Conservation (phyloP, 2,329 filamentous ascomycete genomes). For the Monilinia fructigena region DNA sequence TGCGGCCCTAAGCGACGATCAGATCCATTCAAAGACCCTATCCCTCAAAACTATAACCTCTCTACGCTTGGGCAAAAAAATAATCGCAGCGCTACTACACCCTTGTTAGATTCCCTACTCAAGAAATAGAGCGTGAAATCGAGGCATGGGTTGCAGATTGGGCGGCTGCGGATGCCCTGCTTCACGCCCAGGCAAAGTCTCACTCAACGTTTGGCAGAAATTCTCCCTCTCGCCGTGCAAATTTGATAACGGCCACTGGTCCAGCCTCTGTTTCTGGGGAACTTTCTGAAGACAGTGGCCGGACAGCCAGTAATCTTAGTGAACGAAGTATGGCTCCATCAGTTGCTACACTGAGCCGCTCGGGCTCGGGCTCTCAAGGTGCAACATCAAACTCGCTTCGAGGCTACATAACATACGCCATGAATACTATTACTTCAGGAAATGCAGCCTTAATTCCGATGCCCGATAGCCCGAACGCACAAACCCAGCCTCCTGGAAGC, state of each 20-base stretch:
- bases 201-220: slow-evolving; percentile 37
- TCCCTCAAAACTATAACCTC: slow-evolving; percentile 20
- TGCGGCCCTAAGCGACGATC: slow-evolving; percentile 29
- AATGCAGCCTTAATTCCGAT: slow-evolving; percentile 28
- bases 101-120: slow-evolving; percentile 34
- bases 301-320: slow-evolving; percentile 41
- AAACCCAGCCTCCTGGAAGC: slow-evolving; percentile 29
- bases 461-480: slow-evolving; percentile 27
- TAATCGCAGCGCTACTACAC: slow-evolving; percentile 25
- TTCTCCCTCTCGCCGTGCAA: slow-evolving; percentile 39
- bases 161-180: slow-evolving; percentile 40
- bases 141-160: slow-evolving; percentile 42
- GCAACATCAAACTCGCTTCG: slow-evolving; percentile 37
- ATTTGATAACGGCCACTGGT: slow-evolving; percentile 33
- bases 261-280: slow-evolving; percentile 32
- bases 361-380: slow-evolving; percentile 35
- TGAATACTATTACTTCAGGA: slow-evolving; percentile 35
- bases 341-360: slow-evolving; percentile 32
- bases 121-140: slow-evolving; percentile 39
- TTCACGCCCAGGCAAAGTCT: slow-evolving; percentile 35
- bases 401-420: slow-evolving; percentile 35
- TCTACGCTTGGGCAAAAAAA: slow-evolving; percentile 19
- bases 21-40: slow-evolving; percentile 38
- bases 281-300: slow-evolving; percentile 35
- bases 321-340: slow-evolving; percentile 37